Evolutionary conservation across 768 basidiomycete species (phyloP).

Genomic region (Filobasidium wieringae): DNA sequence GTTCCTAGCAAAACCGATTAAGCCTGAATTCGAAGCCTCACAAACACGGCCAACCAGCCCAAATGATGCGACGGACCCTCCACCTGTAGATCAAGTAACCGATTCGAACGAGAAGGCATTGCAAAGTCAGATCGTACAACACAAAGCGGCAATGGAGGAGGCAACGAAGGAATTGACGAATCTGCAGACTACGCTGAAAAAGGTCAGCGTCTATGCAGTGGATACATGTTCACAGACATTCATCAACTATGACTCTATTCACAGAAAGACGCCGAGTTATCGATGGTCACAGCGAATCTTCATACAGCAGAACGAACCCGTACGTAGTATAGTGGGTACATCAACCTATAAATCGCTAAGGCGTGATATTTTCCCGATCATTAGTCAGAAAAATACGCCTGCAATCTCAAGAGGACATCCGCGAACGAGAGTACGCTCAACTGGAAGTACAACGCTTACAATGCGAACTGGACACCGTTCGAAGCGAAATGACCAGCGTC

Average conservation of each 20-base stretch:
- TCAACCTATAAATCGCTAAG: background rate
- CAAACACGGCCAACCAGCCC: background rate
- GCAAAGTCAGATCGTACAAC: too few species aligned
- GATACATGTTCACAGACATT: too few species aligned
- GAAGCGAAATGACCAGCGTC: constrained; percentile 17
- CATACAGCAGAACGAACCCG: background rate
- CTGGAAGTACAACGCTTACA: background rate
- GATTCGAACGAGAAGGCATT: too few species aligned
- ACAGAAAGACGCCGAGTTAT: too few species aligned
- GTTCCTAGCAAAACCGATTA: too few species aligned
- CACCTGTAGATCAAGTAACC: too few species aligned
- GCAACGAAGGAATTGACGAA: too few species aligned
- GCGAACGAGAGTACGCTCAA: constrained; percentile 5
- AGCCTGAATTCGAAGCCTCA: background rate
- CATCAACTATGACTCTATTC: too few species aligned
- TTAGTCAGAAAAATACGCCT: constrained; percentile 8
- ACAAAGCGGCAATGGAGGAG: too few species aligned
- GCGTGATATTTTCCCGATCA: background rate
- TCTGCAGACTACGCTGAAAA: too few species aligned
- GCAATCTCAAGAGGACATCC: constrained; percentile 2
- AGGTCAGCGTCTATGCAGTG: too few species aligned
- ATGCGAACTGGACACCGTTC: background rate
- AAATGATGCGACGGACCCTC: background rate
- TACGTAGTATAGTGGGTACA: background rate
- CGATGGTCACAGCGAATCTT: background rate